These are phyloP conservation scores for Erythrophleum ivorense DNA, from an alignment of 331 rosid genomes.

Conservation along the genomic window DNA sequence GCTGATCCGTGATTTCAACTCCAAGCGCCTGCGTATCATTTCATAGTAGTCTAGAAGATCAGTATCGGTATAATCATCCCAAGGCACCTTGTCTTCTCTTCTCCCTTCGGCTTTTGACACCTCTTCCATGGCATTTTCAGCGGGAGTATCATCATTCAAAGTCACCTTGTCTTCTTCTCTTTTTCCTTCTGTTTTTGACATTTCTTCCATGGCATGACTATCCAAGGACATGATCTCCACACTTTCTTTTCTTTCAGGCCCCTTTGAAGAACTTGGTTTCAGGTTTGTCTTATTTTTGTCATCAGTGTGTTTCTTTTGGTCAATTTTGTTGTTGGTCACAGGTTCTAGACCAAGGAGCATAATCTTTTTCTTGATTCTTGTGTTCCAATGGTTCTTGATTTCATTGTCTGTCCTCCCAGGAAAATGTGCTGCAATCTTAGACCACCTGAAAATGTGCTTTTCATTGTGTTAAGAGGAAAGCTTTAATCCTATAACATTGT, in stretches of 20 bases:
- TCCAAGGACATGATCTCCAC: conserved; percentile 39
- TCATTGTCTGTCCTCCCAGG: conserved; percentile 97
- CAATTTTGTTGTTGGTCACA: conserved; percentile 48
- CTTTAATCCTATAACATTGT: background rate
- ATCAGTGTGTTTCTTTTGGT: conserved; percentile 38
- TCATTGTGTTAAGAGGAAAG: too few relatives aligned
- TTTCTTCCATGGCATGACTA: conserved; percentile 21
- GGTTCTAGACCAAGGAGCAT: conserved; percentile 77
- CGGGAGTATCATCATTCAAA: too few relatives aligned
- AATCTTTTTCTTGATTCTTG: conserved; percentile 85
- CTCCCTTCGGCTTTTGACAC: too few relatives aligned
- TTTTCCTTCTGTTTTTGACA: conserved; percentile 22
- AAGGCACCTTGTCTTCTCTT: background rate
- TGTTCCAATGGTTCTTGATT: conserved; percentile 96
- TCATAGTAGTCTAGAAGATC: conserved; percentile 52
- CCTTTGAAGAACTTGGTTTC: conserved; percentile 30
- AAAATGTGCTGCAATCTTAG: conserved; percentile 91
- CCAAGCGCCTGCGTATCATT: conserved; percentile 51
- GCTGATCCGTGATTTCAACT: conserved; percentile 53
- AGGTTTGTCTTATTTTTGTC: conserved; percentile 27
- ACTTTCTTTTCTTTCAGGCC: conserved; percentile 30
- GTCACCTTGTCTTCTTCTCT: conserved; percentile 29
- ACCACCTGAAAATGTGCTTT: conserved; percentile 66
- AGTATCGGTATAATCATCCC: conserved; percentile 38
- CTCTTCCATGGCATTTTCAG: too few relatives aligned